Evolutionary conservation across 1,284 basidiomycete genomes (phyloP).

Genomic region (Boletus smithii): DNA sequence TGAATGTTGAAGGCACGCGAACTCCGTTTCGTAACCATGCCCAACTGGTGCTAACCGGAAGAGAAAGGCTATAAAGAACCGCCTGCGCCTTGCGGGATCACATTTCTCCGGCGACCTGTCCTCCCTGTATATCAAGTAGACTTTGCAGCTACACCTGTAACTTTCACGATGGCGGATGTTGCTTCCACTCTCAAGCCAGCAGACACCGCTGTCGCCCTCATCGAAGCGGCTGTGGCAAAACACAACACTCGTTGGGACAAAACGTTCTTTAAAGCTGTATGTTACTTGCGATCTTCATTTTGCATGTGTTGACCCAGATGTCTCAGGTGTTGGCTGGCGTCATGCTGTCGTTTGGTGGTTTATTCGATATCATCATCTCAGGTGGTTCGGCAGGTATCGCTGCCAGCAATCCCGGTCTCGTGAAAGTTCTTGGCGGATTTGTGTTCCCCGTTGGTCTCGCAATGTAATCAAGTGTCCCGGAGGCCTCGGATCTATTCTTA

Average conservation of each 20-base stretch:
- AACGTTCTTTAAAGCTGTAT: constrained; percentile 64
- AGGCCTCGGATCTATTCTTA: not conserved
- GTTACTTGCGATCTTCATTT: constrained; percentile 22
- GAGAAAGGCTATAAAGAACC: constrained; percentile 22
- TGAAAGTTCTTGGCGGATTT: constrained; percentile 61
- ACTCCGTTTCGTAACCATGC: constrained; percentile 11
- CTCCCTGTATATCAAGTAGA: constrained; percentile 7
- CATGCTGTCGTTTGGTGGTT: constrained; percentile 71
- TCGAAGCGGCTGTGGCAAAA: constrained; percentile 56
- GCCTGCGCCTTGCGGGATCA: not conserved
- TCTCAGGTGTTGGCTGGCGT: constrained; percentile 60
- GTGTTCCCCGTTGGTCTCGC: constrained; percentile 74
- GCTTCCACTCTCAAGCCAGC: constrained; percentile 59
- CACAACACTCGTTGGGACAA: constrained; percentile 59
- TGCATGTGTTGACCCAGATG: not conserved
- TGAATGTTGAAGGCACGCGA: not conserved
- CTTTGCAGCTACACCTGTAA: not conserved
- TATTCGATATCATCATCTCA: constrained; percentile 56
- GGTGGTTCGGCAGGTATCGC: constrained; percentile 56
- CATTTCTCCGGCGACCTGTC: not conserved
- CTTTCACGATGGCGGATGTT: constrained; percentile 22
- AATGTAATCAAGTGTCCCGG: constrained; percentile 44
- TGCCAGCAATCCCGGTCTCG: constrained; percentile 57
- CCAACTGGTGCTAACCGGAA: too few relatives aligned
- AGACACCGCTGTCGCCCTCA: constrained; percentile 55